Evolutionary conservation across 1,284 basidiomycete genomes (phyloP).

Genomic region (Meira nashicola): DNA sequence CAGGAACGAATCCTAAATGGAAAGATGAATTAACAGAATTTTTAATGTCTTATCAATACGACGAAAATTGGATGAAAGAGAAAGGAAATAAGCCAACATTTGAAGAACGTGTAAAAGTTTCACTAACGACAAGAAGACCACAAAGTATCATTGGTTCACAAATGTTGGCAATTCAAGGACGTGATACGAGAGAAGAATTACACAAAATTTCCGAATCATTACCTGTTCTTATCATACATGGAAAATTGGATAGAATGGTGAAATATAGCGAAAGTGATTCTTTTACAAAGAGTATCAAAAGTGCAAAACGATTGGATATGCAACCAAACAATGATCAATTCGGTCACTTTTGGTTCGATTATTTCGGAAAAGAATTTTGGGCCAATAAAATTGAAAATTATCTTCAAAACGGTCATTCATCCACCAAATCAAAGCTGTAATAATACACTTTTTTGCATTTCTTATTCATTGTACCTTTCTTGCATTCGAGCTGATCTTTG

Average conservation of each 20-base stretch:
- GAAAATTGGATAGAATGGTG: constrained; percentile 43
- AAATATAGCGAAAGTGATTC: constrained; percentile 30
- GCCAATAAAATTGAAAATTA: constrained; percentile 20
- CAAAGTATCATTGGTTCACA: constrained; percentile 29
- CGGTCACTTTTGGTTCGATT: constrained; percentile 42
- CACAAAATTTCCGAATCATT: constrained; percentile 52
- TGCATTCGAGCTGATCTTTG: not conserved
- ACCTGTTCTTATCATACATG: constrained; percentile 35
- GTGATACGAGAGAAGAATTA: constrained; percentile 23
- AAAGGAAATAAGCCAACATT: constrained; percentile 14
- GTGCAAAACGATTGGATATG: constrained; percentile 24
- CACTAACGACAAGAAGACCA: constrained; percentile 22
- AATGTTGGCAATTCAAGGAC: constrained; percentile 31
- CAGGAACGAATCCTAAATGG: constrained; percentile 16
- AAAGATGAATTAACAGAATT: constrained; percentile 23
- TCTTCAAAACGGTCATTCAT: constrained; percentile 14
- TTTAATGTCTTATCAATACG: constrained; percentile 42
- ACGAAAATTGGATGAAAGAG: constrained; percentile 23
- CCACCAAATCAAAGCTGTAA: not conserved
- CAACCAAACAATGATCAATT: constrained; percentile 17
- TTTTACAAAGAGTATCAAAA: constrained; percentile 23
- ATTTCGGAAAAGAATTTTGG: constrained; percentile 31
- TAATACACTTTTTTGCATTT: not conserved
- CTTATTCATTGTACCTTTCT: not conserved
- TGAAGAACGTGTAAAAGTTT: constrained; percentile 16